phyloP scores from a whole-genome alignment of 495 filamentous ascomycete species.

The Pyrenula massariospora region DNA sequence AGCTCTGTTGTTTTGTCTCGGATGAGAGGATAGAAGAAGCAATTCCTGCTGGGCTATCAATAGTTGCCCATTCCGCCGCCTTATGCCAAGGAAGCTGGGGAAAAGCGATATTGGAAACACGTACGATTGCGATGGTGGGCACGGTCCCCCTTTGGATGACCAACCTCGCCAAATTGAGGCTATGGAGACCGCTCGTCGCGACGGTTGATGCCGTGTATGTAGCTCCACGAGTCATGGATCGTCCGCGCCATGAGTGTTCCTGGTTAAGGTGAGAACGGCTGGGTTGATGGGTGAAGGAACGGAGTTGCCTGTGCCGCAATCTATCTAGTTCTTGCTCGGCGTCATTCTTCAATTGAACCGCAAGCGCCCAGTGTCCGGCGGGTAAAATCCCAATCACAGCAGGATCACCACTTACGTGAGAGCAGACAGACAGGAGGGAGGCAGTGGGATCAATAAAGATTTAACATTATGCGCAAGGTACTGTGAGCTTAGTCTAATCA shows the following conservation, averaged over 20 bases:
- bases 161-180: not conserved
- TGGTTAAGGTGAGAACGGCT: not conserved
- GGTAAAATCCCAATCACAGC: too few relatives aligned
- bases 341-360: not conserved
- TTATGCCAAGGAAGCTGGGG: not conserved
- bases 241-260: not conserved
- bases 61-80: not conserved
- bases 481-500: not conserved
- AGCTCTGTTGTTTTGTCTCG: not conserved
- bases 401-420: too few relatives aligned
- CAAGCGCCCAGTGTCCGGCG: too few relatives aligned
- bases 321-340: not conserved
- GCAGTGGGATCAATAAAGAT: not conserved
- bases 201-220: not conserved
- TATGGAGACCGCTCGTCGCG: not conserved
- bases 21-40: not conserved
- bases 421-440: not conserved
- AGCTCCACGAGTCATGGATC: not conserved
- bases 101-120: not conserved
- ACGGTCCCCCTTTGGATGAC: not conserved
- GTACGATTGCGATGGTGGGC: not conserved
- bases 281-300: not conserved
- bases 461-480: not conserved
- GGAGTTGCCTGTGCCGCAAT: not conserved
- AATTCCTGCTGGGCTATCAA: not conserved